Conservation (phyloP, 2,329 filamentous ascomycete genomes). For the Nothophoma quercina region DNA sequence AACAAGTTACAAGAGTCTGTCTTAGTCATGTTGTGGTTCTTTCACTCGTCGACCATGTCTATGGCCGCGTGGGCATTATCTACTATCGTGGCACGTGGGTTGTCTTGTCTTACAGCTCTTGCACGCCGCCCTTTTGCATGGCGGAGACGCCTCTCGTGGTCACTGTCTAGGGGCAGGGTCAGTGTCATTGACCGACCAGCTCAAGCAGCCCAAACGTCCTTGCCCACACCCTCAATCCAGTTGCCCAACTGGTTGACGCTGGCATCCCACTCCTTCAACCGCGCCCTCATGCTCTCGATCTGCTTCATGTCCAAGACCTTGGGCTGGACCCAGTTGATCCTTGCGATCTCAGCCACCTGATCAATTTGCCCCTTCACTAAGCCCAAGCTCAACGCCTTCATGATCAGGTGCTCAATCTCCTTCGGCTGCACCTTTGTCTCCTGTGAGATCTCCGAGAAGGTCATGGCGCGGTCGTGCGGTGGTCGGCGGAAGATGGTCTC, state of each 20-base stretch:
- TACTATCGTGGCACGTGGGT: slow-evolving; percentile 24
- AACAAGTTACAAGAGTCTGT: too few species aligned
- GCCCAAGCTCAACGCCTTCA: slow-evolving; percentile 97
- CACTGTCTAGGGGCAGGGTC: too few species aligned
- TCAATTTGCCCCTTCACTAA: slow-evolving; percentile 92
- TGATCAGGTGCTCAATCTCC: slow-evolving; percentile 97
- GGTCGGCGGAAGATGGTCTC: slow-evolving; percentile 96
- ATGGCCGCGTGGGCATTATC: slow-evolving; percentile 17
- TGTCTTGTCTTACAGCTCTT: slow-evolving; percentile 14
- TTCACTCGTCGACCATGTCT: slow-evolving; percentile 24
- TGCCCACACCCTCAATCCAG: slow-evolving; percentile 93
- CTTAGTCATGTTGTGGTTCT: slow-evolving; percentile 7
- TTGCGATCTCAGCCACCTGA: slow-evolving; percentile 90
- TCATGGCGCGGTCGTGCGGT: slow-evolving; percentile 94
- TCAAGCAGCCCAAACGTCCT: slow-evolving; percentile 90
- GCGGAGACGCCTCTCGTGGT: too few species aligned
- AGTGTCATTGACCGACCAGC: too few species aligned
- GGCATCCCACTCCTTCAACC: slow-evolving; percentile 92
- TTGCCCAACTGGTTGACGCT: slow-evolving; percentile 96
- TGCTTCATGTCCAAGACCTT: slow-evolving; percentile 97
- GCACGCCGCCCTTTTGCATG: slow-evolving; percentile 3
- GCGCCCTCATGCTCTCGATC: slow-evolving; percentile 88
- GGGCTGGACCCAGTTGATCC: slow-evolving; percentile 98
- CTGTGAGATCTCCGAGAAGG: slow-evolving; percentile 83
- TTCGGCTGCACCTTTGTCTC: slow-evolving; percentile 91